Evolutionary conservation across 2,329 filamentous ascomycete species (phyloP), one percentile per base, ranked within the genome.

Genomic region (Microsporum ferrugineum): DNA sequence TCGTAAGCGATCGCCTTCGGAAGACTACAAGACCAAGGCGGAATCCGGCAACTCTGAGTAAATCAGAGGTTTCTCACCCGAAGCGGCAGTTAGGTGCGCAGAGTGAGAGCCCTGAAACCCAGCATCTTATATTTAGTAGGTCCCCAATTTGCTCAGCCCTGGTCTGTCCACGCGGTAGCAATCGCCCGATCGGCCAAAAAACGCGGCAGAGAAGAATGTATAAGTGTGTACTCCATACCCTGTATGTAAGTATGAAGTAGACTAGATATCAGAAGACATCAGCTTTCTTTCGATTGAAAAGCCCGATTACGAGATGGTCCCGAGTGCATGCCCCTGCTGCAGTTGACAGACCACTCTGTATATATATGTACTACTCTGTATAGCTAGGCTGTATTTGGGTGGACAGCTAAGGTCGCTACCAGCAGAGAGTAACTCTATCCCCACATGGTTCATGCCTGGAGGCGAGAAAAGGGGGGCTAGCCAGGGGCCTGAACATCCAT

Each of bases 401-500:
- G 43, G 14, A 36, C 3, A 17, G 49, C 6, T 27, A 14, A 53
- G 17, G 49, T 36, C 51, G 45, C 8, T 33, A 51, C 45, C 45
- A 4, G 10, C 23, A 49, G 45, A 39, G 38, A 51, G 8, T 49
- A 31, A 43, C 39, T 43, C n/a, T 23, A 55, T 36, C 51, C 51
- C 51, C 51, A 55, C 51, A 55, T 17, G 31, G 51, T 55, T 55
- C 51, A 55, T 55, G 14, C 12, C 31, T 51, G 23, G 45, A 29
- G 23, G 23, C 23, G 27, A 51, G 36, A 23, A 34, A 17, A 17
- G n/a, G 36, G 23, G 33, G 49, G 33, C 51, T 55, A 55, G 51
- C 29, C 51, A 55, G 33, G 51, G 51, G 33, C 51, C 51, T 55
- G 51, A 55, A 17, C 51, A 55, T 55, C 7, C 14, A 55, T 55